Evolutionary conservation across 1,139 yeast species (phyloP).

Genomic region (Suhomyces panamericanus): DNA sequence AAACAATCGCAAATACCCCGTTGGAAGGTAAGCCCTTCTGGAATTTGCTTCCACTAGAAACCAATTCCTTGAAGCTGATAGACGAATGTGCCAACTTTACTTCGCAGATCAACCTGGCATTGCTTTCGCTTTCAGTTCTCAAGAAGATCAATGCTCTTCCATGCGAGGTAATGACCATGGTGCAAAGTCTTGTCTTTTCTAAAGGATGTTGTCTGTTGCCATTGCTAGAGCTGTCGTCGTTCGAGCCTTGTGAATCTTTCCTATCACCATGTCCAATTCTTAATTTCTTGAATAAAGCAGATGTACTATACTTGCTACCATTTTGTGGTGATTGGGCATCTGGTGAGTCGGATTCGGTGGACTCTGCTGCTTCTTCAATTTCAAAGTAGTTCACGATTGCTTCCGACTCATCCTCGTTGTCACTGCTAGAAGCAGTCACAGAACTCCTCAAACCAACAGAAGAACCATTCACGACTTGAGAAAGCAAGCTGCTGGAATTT

Average conservation of each 20-base stretch:
- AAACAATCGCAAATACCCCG: conserved; percentile 56
- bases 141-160: conserved; percentile 56
- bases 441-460: conserved; percentile 32
- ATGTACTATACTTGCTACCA: conserved; percentile 13
- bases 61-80: conserved; percentile 56
- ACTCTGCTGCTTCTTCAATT: conserved; percentile 20
- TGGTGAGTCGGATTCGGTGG: conserved; percentile 14
- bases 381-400: conserved; percentile 33
- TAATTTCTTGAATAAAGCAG: conserved; percentile 21
- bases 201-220: conserved; percentile 23
- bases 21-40: conserved; percentile 38
- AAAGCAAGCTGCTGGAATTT: conserved; percentile 27
- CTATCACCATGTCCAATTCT: conserved; percentile 22
- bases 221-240: conserved; percentile 6
- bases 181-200: conserved; percentile 43
- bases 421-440: conserved; percentile 13
- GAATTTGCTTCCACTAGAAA: conserved; percentile 32
- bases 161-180: conserved; percentile 53
- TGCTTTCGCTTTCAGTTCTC: conserved; percentile 34
- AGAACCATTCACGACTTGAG: conserved; percentile 59
- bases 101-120: conserved; percentile 48
- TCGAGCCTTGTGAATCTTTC: conserved; percentile 5
- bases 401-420: conserved; percentile 26
- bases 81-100: conserved; percentile 49
- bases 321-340: conserved; percentile 3